Evolutionary conservation across 2,329 filamentous ascomycete species (phyloP).

Genomic region (Camptophora hylomeconis): DNA sequence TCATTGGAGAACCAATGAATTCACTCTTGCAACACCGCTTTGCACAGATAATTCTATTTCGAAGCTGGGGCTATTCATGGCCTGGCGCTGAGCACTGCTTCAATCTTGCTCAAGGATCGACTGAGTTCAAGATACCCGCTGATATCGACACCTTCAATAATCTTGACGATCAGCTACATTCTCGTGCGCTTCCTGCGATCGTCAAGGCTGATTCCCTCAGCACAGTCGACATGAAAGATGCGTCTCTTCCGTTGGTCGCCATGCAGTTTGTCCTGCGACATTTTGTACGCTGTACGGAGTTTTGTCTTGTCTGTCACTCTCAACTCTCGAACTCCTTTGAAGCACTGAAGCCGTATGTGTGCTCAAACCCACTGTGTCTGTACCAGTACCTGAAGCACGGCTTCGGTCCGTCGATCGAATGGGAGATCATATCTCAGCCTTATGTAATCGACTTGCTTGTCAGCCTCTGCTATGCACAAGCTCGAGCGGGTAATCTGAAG

Average conservation of each 20-base stretch:
- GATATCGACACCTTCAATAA: conserved; percentile 1
- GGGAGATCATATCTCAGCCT: conserved; percentile 67
- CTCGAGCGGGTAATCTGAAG: conserved; percentile 28
- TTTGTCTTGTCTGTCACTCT: conserved; percentile 74
- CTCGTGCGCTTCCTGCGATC: conserved; percentile 27
- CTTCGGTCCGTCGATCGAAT: conserved; percentile 72
- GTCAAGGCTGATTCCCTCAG: conserved; percentile 39
- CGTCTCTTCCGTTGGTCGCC: conserved; percentile 43
- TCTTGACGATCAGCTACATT: conserved; percentile 6
- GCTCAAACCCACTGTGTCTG: conserved; percentile 59
- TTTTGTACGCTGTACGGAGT: conserved; percentile 69
- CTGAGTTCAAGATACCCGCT: no score
- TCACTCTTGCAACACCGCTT: conserved; percentile 55
- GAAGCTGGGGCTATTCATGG: conserved; percentile 47
- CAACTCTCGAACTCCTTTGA: conserved; percentile 49
- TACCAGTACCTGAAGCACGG: conserved; percentile 84
- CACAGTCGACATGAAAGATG: conserved; percentile 14
- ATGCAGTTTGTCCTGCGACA: conserved; percentile 70
- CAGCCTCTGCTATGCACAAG: conserved; percentile 62
- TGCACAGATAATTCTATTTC: conserved; percentile 46
- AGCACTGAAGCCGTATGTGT: conserved; percentile 52
- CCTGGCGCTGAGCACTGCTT: conserved; percentile 50
- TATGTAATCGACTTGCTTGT: conserved; percentile 74
- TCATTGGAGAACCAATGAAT: conserved; percentile 61
- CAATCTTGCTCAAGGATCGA: conserved; percentile 30